Evolutionary conservation across 73 alveolate species (phyloP).

Genomic region (Paramecium sexaurelia): DNA sequence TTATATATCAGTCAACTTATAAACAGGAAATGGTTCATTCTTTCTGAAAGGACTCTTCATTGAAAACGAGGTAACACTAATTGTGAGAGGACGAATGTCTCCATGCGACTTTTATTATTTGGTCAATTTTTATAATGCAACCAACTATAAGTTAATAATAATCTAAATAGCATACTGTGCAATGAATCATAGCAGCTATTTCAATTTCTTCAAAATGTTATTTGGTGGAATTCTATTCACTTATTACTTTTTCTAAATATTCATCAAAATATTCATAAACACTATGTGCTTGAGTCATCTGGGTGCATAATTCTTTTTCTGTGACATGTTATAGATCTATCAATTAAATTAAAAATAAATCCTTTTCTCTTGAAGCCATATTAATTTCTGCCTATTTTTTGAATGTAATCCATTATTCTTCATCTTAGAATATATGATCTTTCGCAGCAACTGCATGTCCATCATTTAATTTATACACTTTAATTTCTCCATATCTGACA

Average conservation of each 20-base stretch:
- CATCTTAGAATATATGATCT: constrained; percentile 12
- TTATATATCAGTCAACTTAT: not conserved
- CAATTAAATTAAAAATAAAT: not conserved
- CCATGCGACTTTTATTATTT: not conserved
- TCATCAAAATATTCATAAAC: not conserved
- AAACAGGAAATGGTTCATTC: not conserved
- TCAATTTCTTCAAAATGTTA: not conserved
- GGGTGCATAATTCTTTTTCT: not conserved
- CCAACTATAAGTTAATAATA: not conserved
- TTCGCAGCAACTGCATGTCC: not conserved
- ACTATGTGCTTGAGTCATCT: not conserved
- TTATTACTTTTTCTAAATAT: not conserved
- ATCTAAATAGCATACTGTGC: not conserved
- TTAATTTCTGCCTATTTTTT: not conserved
- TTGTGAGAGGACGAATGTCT: not conserved
- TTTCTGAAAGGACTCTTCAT: not conserved
- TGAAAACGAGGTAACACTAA: not conserved
- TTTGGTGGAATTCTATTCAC: not conserved
- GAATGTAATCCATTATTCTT: not conserved
- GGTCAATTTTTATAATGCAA: not conserved
- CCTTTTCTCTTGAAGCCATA: not conserved
- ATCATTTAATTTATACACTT: not conserved
- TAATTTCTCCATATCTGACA: not conserved
- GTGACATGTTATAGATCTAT: not conserved
- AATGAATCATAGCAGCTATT: not conserved